Base-by-base conservation (phyloP, 805 yeast genomes). In the Blastobotrys attinorum region DNA sequence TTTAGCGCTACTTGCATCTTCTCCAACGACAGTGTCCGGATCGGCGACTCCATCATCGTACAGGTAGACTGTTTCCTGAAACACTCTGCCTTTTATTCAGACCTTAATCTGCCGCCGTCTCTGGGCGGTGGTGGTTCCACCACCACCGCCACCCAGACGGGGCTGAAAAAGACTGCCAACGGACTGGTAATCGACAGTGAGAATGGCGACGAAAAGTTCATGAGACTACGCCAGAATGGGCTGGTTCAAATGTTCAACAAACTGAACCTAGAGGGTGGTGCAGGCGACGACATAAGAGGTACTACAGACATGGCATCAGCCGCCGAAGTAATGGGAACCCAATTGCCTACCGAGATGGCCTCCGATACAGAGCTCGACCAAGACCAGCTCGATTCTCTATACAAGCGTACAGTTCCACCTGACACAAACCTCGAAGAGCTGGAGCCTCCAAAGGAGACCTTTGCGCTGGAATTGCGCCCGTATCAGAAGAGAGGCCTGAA, bases 401-500 rank as follows among this genome's bases (percentile, higher is more conserved):
- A 89, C 60, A 75, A 72, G 41, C 72, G 81, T n/a, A 76, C 87
- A 15, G 85, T 83, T 54, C 75, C 78, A 7, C 72, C 76, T 2
- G 78, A 75, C n/a, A 60, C 72, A 8, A 72, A 74, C 8, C 66
- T 71, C 21, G 65, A 82, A 3, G 89, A 89, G 1, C 81, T 76
- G 47, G 74, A 83, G 0, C 79, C 79, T 2, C 78, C 76, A 0
- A n/a, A n/a, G n/a, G 72, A 73, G 43, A 54, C 69, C 1, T 83
- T 88, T 54, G 69, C 68, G 6, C 53, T 89, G 40, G 65, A 66
- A 1, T 63, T 90, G 40, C 67, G 95, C 44, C 74, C 78, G 1
- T 90, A 90, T 59, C 97, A 90, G 61, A 79, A 75, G 48, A 86
- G 81, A 54, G 96, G 95, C 0, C 63, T 87, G 23, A 77, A 89